Evolutionary conservation across 83 land plant species (phyloP).

Genomic region (Diphasiastrum complanatum): DNA sequence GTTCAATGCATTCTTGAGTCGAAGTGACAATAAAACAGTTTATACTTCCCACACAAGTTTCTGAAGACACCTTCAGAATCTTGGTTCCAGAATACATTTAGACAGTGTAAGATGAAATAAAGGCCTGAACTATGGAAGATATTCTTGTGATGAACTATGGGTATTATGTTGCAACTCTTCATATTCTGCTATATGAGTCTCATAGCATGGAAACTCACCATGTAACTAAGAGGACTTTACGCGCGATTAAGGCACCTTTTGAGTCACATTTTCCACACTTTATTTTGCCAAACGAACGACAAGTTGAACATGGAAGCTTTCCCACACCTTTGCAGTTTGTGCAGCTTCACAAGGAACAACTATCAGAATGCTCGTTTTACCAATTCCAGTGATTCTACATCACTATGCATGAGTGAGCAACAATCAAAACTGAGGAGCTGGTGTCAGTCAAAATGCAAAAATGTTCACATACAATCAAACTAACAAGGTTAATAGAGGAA

Average conservation of each 20-base stretch:
- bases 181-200: not conserved
- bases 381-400: not conserved
- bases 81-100: too few species aligned
- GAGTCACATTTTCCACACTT: conserved; percentile 65
- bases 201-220: conserved; percentile 43
- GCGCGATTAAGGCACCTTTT: conserved; percentile 52
- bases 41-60: too few species aligned
- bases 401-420: not conserved
- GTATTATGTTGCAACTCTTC: not conserved
- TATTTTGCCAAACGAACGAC: conserved; percentile 69
- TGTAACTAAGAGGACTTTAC: conserved; percentile 47
- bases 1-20: too few species aligned
- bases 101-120: too few species aligned
- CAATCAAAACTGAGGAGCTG: not conserved
- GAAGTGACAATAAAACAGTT: too few species aligned
- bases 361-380: not conserved
- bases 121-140: too few species aligned
- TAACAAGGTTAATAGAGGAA: not conserved
- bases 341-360: conserved; percentile 48
- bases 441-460: not conserved
- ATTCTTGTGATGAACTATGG: too few species aligned
- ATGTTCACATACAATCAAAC: not conserved
- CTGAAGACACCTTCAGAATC: too few species aligned
- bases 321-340: conserved; percentile 68
- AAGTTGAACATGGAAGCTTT: conserved; percentile 58